These are phyloP conservation scores for Rhodotorula sphaerocarpa DNA, from an alignment of 768 basidiomycete species.

Conservation along the genomic window DNA sequence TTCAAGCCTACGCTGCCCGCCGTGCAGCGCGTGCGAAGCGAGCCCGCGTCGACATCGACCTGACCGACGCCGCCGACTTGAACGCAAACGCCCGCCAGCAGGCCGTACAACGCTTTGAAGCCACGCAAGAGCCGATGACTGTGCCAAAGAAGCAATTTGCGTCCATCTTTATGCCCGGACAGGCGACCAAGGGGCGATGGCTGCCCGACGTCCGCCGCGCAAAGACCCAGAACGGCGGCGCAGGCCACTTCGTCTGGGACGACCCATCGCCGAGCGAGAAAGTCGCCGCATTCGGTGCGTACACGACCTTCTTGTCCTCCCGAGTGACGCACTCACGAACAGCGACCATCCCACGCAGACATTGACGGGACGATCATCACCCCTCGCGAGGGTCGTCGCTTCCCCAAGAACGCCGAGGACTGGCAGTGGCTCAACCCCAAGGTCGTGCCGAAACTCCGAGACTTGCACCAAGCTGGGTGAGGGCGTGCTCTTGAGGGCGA, in stretches of 20 bases:
- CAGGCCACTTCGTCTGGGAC: conserved; percentile 14
- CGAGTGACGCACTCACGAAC: no score
- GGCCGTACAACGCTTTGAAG: no score
- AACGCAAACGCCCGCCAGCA: background rate
- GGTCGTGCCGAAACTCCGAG: conserved; percentile 59
- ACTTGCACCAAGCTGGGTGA: conserved; percentile 57
- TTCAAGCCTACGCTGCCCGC: no score
- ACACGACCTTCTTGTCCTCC: background rate
- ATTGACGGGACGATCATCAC: conserved; percentile 76
- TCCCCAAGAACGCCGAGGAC: conserved; percentile 48
- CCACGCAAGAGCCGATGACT: no score
- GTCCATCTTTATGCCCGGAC: background rate
- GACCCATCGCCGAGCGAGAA: conserved; percentile 9
- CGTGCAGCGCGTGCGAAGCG: background rate
- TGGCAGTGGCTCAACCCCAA: conserved; percentile 68
- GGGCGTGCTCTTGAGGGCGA: conserved; percentile 21
- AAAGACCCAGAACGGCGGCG: background rate
- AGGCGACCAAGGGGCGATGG: conserved; percentile 1
- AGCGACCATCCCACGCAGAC: conserved; percentile 53
- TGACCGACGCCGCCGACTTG: background rate
- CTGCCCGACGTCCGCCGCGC: background rate
- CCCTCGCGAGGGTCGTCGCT: conserved; percentile 45
- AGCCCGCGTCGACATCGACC: background rate
- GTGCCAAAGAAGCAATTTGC: conserved; percentile 6
- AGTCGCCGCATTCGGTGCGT: conserved; percentile 20